phyloP scores from a whole-genome alignment of 2,329 filamentous ascomycete genomes.

The Metarhizium robertsii region DNA sequence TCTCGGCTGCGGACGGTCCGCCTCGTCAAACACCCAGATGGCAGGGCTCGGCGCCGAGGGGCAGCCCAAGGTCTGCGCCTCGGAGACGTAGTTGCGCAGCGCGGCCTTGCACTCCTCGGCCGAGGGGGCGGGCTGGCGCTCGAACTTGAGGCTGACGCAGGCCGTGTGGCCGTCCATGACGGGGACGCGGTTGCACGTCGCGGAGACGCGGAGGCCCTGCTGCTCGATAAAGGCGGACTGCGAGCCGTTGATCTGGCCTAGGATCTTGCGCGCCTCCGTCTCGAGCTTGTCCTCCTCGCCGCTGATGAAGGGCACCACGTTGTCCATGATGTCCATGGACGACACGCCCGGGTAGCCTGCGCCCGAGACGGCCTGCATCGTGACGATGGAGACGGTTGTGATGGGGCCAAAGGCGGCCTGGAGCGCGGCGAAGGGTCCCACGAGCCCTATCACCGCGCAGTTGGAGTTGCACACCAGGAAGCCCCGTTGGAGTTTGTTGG shows the following conservation, averaged over 20 bases:
- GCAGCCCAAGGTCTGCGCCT: slow-evolving; percentile 76
- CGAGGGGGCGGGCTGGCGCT: slow-evolving; percentile 61
- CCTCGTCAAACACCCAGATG: slow-evolving; percentile 83
- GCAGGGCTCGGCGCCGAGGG: slow-evolving; percentile 74
- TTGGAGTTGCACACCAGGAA: slow-evolving; percentile 98
- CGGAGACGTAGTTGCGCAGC: slow-evolving; percentile 69
- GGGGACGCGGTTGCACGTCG: slow-evolving; percentile 87
- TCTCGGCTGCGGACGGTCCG: slow-evolving; percentile 82
- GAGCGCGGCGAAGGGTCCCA: slow-evolving; percentile 88
- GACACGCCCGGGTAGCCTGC: slow-evolving; percentile 85
- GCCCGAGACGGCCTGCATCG: slow-evolving; percentile 88
- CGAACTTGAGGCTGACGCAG: slow-evolving; percentile 83
- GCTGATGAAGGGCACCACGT: slow-evolving; percentile 86
- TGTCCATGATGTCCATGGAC: slow-evolving; percentile 93
- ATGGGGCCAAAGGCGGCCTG: slow-evolving; percentile 80
- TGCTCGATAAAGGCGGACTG: slow-evolving; percentile 71
- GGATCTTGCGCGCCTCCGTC: slow-evolving; percentile 89
- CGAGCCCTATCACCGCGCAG: slow-evolving; percentile 92
- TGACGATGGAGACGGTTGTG: slow-evolving; percentile 68
- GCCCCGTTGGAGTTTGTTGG: slow-evolving; percentile 66
- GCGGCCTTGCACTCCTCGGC: slow-evolving; percentile 71
- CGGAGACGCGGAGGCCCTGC: slow-evolving; percentile 63
- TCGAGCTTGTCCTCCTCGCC: slow-evolving; percentile 96
- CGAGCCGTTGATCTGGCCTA: slow-evolving; percentile 64
- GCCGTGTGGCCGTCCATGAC: slow-evolving; percentile 92